Conservation (phyloP, 2,329 filamentous ascomycete species). For the Talaromyces atroroseus region DNA sequence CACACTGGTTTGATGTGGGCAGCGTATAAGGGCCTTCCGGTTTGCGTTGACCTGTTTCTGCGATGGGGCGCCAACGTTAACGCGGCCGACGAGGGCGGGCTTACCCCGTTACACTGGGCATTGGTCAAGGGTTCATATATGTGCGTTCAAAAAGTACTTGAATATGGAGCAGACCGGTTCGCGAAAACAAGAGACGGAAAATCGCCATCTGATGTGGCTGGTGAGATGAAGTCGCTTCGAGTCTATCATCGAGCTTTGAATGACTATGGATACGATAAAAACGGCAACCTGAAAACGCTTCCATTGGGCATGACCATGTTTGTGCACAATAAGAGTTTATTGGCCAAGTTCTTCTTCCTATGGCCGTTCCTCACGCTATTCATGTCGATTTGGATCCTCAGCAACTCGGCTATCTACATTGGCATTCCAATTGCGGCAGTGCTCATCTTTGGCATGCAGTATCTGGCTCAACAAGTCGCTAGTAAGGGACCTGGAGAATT, state of each 20-base stretch:
- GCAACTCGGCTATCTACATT: slow-evolving; percentile 66
- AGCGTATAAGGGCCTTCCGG: slow-evolving; percentile 92
- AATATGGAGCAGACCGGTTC: slow-evolving; percentile 92
- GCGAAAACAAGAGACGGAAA: slow-evolving; percentile 85
- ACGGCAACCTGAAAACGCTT: slow-evolving; percentile 64
- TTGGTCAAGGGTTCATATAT: slow-evolving; percentile 85
- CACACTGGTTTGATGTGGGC: slow-evolving; percentile 99
- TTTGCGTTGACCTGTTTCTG: slow-evolving; percentile 85
- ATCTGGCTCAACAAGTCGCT: slow-evolving; percentile 68
- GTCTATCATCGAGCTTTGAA: slow-evolving; percentile 78
- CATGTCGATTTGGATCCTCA: slow-evolving; percentile 64
- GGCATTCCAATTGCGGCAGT: slow-evolving; percentile 67
- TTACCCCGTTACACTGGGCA: slow-evolving; percentile 94
- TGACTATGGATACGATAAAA: slow-evolving; percentile 76
- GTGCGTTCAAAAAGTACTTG: slow-evolving; percentile 88
- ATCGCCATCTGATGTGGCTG: slow-evolving; percentile 76
- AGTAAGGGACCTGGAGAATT: slow-evolving; percentile 82
- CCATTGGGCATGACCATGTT: slow-evolving; percentile 70
- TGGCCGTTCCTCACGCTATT: slow-evolving; percentile 78
- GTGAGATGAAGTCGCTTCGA: slow-evolving; percentile 78
- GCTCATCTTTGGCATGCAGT: slow-evolving; percentile 64
- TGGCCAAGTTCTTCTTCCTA: slow-evolving; percentile 81
- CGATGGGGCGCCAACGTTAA: slow-evolving; percentile 95
- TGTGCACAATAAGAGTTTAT: slow-evolving; percentile 68
- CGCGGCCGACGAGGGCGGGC: slow-evolving; percentile 82